A percentile compares a stretch with the other conserved stretches of the same genome.
These are phyloP conservation scores for Magnusiomyces paraingens DNA, from an alignment of 1,139 yeast genomes.

Conservation along the genomic window DNA sequence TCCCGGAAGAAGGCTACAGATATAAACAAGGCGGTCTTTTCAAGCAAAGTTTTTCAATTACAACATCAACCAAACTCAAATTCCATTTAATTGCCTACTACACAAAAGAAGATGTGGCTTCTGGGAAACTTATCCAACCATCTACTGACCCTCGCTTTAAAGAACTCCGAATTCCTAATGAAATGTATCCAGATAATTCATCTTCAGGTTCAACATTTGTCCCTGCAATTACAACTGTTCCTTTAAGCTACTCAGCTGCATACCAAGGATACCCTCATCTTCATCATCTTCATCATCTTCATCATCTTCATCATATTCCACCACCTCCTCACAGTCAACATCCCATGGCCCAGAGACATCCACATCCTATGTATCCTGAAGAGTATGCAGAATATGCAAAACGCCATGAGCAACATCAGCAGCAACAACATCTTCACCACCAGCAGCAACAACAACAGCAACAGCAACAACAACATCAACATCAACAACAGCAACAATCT, in stretches of 20 bases:
- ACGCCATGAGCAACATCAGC: too few relatives aligned
- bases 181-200: conserved; percentile 34
- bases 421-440: not conserved
- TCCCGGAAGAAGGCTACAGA: conserved; percentile 27
- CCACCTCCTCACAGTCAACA: too few relatives aligned
- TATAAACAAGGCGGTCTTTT: conserved; percentile 46
- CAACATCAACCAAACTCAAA: conserved; percentile 45
- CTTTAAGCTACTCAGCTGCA: conserved; percentile 15
- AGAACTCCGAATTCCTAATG: conserved; percentile 33
- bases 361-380: too few relatives aligned
- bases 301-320: not conserved
- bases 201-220: conserved; percentile 23
- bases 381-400: too few relatives aligned
- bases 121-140: conserved; percentile 36
- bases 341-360: too few relatives aligned
- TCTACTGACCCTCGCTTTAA: conserved; percentile 37
- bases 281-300: conserved; percentile 1
- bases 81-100: conserved; percentile 52
- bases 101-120: conserved; percentile 31
- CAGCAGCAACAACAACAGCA: too few relatives aligned
- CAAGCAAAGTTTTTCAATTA: conserved; percentile 53
- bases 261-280: not conserved
- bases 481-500: too few relatives aligned
- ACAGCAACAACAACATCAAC: not conserved
- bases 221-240: conserved; percentile 28